These are phyloP conservation scores for Cucurbita argyrosperma DNA, from an alignment of 306 rosid genomes.

Conservation along the genomic window DNA sequence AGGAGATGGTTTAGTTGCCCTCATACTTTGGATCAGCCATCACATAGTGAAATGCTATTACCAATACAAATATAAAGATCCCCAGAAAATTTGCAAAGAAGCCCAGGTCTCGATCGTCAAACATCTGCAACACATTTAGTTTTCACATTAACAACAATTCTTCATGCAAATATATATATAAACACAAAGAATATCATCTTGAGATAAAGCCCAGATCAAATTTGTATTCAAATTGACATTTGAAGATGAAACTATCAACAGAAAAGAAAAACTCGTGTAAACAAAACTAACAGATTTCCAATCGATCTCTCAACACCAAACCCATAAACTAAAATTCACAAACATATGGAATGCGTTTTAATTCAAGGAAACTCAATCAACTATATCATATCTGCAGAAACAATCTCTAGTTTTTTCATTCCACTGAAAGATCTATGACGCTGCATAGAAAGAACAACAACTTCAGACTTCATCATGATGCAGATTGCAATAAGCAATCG, in stretches of 20 bases:
- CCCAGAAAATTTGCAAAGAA: slow-evolving; percentile 93
- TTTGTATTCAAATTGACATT: neutral
- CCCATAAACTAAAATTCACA: neutral
- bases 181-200: neutral
- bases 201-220: neutral
- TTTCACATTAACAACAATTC: neutral
- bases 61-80: slow-evolving; percentile 68
- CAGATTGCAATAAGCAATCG: neutral
- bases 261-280: neutral
- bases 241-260: neutral
- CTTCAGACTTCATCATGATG: neutral
- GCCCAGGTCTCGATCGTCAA: slow-evolving; percentile 88
- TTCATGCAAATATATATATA: neutral
- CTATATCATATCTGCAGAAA: neutral
- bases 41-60: slow-evolving; percentile 80
- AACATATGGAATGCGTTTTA: neutral
- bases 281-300: neutral
- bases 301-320: neutral
- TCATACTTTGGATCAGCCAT: slow-evolving; percentile 86
- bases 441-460: neutral
- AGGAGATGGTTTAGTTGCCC: neutral
- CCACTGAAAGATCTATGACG: neutral
- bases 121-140: slow-evolving; percentile 35
- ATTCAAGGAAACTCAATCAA: neutral
- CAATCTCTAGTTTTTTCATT: neutral